Base-by-base conservation (phyloP, 2,329 filamentous ascomycete genomes). In the Plenodomus tracheiphilus region DNA sequence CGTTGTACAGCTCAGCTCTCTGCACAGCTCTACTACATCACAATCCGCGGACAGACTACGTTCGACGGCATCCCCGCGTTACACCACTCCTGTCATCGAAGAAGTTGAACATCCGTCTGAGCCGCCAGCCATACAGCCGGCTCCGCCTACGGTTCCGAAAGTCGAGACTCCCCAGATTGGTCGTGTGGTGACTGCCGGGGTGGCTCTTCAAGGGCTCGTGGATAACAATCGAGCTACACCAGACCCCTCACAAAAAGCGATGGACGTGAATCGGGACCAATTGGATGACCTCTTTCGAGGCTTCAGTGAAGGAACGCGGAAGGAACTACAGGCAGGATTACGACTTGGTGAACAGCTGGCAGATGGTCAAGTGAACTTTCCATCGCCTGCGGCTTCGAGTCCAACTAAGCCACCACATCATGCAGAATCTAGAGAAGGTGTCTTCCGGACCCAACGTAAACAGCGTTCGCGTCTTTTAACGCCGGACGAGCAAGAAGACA, bases 281-380 rank as follows among this genome's bases (percentile, higher is more conserved):
- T 59, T 74, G 2, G 68, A 73, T 22, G 65, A 72, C 40, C 53
- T 73, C 1, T 75, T 75, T 54, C 64, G 65, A 25, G 71, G 70
- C 2, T 75, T 75, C 51, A 70, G 72, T 43, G 66, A 71, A 42
- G 66, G 69, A 4, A 72, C 72, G 7, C 64, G 69, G 46, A 64
- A 63, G 47, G 68, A 75, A 37, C 55, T 75, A 11, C 72, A 69
- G 36, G 67, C 71, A 41, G 69, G 70, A 25, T 58, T 75, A 25
- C 65, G 68, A 32, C 62, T 74, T 25, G 73, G 73, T 20, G 67
- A 74, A 46, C 69, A 71, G 39, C 58, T 75, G 40, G 70, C 70
- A 18, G 58, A 66, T 25, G 51, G 41, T 11, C 54, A 65, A 20
- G 52, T 50, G 13, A 51, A 51, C 38, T 46, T 56, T 10, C 51